Evolutionary conservation across 2,329 filamentous ascomycete species (phyloP), one percentile per base, ranked within the genome.

Genomic region (Decorospora gaudefroyi): DNA sequence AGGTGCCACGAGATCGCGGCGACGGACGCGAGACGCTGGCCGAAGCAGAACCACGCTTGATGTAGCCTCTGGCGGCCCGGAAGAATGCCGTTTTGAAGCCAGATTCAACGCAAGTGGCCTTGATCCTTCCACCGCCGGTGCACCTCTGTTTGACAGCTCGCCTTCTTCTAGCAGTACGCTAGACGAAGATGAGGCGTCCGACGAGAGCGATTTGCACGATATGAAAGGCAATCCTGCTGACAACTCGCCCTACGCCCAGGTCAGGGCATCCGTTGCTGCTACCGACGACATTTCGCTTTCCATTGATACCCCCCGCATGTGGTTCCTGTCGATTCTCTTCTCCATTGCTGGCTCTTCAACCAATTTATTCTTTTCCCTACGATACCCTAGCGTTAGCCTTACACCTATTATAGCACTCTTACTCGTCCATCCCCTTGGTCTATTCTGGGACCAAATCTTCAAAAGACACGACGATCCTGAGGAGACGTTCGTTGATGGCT

Each of bases 301-400:
- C 6, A 90, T 93, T 64, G 90, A 88, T 69, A 92, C 88, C 4
- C 88, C 88, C 25, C 87, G 89, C 40, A 93, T 93, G 88, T 93
- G 88, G 89, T 78, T 78, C 21, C 70, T 93, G 12, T 90, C 88
- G n/a, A 78, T 88, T 23, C 65, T 93, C 7, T 93, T 93, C 68
- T 85, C 88, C 6, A 78, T 93, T 25, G 79, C 90, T 26, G 89
- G 89, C 49, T 92, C 88, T 32, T 87, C 87, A 2, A 90, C 87
- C 15, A 93, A 93, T 69, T 74, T 95, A 27, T 93, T 95, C 74
- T 95, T 95, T 75, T 91, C 88, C 23, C 76, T 95, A 66, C 81
- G 90, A 80, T 95, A 93, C 77, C 90, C 90, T 18, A 93, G 89
- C 69, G 88, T 95, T 68, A 87, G 87, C 49, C 92, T 95, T 63